Base-by-base conservation (phyloP, 306 rosid species). In the Adenanthera pavonina region DNA sequence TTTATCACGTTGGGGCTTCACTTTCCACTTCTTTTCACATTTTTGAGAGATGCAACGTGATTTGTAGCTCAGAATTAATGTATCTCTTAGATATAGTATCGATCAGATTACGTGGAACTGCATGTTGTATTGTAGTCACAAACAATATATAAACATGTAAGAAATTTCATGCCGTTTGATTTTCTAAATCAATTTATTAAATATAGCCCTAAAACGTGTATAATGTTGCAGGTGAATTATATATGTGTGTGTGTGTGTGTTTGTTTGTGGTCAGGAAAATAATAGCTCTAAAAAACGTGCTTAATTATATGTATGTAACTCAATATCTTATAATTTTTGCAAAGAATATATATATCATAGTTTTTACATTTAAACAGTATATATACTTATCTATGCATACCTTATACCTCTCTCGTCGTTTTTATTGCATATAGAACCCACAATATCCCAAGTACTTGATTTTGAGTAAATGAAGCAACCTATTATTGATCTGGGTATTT, bases 21-120 rank as follows among this genome's bases (percentile, higher is more conserved):
- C 88, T 84, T 87, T 75, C 75, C 48, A 56, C 79, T 72, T 73
- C 82, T 70, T 84, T 86, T 46, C 64, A 78, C 76, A 80, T 59
- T 76, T 79, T 87, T 46, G 74, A 84, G 69, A 79, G 62, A 41
- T 66, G 43, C 48, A 61, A 66, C 16, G 48, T 66, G 6, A 64
- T 64, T 17, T 5, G n/a, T 64, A 36, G 69, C 48, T 16, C 67
- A 36, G 12, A 19, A 19, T 59, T 3, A 35, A 49, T 43, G 66
- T 78, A 72, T 78, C 81, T 78, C 82, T 68, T 53, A 43, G 38
- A 43, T 57, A 38, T 79, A 49, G 46, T 71, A 73, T 47, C 76
- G 15, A 57, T 25, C 30, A 25, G 10, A 72, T 73, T 25, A 73
- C 78, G 25, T 64, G 67, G 82, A 68, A 75, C 69, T 68, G 53